phyloP scores from a whole-genome alignment of 768 basidiomycete species.

The Mrakia frigida region DNA sequence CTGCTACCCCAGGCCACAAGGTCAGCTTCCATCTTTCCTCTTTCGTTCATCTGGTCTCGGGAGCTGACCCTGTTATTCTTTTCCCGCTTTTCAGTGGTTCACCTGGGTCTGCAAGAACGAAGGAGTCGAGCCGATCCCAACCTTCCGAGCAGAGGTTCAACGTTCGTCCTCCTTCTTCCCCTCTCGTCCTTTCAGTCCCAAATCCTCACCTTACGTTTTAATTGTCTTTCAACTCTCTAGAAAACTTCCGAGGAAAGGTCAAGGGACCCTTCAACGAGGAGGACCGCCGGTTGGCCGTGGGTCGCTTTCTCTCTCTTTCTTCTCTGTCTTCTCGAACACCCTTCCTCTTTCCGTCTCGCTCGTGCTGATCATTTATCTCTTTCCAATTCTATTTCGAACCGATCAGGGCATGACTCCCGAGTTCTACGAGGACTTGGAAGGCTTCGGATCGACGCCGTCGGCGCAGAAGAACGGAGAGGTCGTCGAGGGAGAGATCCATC shows the following conservation, averaged over 20 bases:
- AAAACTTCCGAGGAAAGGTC: slow-evolving; percentile 62
- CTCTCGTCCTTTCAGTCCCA: neutral
- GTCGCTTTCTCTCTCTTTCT: slow-evolving; percentile 3
- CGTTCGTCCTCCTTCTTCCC: neutral
- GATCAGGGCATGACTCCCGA: slow-evolving; percentile 58
- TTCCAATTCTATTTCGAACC: too few species aligned
- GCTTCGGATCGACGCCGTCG: slow-evolving; percentile 46
- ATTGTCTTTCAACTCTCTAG: slow-evolving; percentile 38
- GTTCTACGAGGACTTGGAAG: slow-evolving; percentile 67
- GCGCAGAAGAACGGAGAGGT: neutral
- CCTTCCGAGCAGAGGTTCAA: slow-evolving; percentile 65
- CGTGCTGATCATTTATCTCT: neutral
- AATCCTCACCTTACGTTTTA: too few species aligned
- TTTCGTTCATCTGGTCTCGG: too few species aligned
- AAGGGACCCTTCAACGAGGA: slow-evolving; percentile 68
- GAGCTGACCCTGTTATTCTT: neutral
- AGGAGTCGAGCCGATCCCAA: slow-evolving; percentile 55
- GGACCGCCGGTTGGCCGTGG: slow-evolving; percentile 62
- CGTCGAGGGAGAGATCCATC: slow-evolving; percentile 27
- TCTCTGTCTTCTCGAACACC: neutral
- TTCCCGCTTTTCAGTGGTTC: slow-evolving; percentile 57
- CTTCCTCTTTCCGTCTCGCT: neutral
- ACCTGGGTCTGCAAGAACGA: slow-evolving; percentile 63
- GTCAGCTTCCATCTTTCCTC: neutral
- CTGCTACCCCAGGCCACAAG: neutral